Evolutionary conservation across 345 rosid species (phyloP).

Genomic region (Aegle marmelos): DNA sequence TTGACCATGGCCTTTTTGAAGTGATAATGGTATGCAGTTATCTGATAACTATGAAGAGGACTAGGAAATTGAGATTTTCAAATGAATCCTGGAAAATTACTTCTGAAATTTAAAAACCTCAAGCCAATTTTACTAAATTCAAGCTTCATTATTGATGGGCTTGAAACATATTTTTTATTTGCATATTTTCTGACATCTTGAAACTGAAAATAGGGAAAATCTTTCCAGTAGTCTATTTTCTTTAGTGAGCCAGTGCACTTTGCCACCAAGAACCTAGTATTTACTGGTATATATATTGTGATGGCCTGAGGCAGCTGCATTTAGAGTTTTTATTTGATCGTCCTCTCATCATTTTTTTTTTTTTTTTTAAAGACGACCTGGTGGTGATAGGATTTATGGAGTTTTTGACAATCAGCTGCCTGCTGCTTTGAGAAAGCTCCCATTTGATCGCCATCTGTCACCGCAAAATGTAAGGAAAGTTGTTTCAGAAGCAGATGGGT

Average conservation of each 20-base stretch:
- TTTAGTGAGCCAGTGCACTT: not conserved
- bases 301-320: not conserved
- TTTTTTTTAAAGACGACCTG: constrained; percentile 41
- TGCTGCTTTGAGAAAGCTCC: constrained; percentile 61
- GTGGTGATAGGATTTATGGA: constrained; percentile 58
- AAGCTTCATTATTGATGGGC: not conserved
- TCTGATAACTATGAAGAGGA: not conserved
- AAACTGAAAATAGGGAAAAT: no score
- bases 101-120: not conserved
- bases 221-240: not conserved
- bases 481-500: constrained; percentile 74
- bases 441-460: constrained; percentile 62
- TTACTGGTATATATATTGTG: not conserved
- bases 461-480: constrained; percentile 57
- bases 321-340: not conserved
- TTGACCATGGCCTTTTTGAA: not conserved
- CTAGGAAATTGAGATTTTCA: not conserved
- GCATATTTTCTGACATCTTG: not conserved
- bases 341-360: not conserved
- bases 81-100: not conserved
- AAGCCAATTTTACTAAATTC: not conserved
- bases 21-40: not conserved
- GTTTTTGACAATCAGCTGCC: constrained; percentile 71
- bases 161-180: not conserved
- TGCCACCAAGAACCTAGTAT: not conserved